Evolutionary conservation across 164 flowering plant genomes (phyloP).

Genomic region (Malania oleifera): DNA sequence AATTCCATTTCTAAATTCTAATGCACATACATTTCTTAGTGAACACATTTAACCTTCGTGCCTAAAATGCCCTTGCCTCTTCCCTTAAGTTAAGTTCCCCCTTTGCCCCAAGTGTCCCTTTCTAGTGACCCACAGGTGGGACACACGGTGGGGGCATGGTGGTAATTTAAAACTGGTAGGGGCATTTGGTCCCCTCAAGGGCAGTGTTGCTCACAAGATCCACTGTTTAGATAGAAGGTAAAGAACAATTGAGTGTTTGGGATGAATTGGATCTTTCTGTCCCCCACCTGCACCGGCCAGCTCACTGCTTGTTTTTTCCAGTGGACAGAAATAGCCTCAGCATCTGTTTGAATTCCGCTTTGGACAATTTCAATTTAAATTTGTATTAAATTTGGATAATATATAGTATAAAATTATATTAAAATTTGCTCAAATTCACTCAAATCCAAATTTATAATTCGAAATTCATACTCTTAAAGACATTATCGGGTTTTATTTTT

Average conservation of each 20-base stretch:
- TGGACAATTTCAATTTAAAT: no score
- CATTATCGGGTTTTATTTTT: no score
- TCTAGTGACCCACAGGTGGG: background rate
- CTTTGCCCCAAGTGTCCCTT: background rate
- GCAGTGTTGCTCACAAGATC: slow-evolving; percentile 11
- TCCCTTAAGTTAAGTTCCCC: background rate
- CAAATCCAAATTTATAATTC: no score
- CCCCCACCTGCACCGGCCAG: slow-evolving; percentile 15
- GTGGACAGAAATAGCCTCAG: slow-evolving; percentile 14
- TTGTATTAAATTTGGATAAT: no score
- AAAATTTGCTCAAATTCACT: no score
- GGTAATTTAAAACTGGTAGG: background rate
- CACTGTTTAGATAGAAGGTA: slow-evolving; percentile 14
- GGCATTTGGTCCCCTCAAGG: slow-evolving; percentile 23
- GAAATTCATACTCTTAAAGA: no score
- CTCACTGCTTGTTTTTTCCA: background rate
- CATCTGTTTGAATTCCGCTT: background rate
- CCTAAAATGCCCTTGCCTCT: slow-evolving; percentile 16
- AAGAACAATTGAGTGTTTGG: slow-evolving; percentile 17
- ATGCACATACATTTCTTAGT: background rate
- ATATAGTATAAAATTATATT: no score
- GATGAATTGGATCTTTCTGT: slow-evolving; percentile 32
- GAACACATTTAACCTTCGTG: background rate
- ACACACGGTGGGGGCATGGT: background rate
- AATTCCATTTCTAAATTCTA: slow-evolving; percentile 26